Conservation (phyloP, 2,329 filamentous ascomycete genomes). For the Scortechinia acanthostroma region DNA sequence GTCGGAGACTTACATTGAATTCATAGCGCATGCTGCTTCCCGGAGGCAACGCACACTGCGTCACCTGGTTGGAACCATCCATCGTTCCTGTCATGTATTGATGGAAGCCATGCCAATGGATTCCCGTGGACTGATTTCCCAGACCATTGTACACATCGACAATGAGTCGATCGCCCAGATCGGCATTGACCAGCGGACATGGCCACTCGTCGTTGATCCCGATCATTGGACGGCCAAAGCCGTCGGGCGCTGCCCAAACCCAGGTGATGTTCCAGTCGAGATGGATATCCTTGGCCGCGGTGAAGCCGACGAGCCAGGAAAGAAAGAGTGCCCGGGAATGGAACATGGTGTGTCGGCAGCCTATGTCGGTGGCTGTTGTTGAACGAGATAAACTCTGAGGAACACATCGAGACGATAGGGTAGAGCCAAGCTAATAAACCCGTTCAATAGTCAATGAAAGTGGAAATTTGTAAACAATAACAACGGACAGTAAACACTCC, state of each 20-base stretch:
- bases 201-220: slow-evolving; percentile 59
- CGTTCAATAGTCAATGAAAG: too few species aligned
- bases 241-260: not conserved
- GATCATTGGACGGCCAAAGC: slow-evolving; percentile 32
- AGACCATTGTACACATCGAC: slow-evolving; percentile 40
- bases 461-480: too few species aligned
- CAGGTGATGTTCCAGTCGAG: not conserved
- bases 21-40: slow-evolving; percentile 42
- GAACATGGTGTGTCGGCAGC: too few species aligned
- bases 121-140: slow-evolving; percentile 40
- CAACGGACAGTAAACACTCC: too few species aligned
- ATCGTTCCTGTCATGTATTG: slow-evolving; percentile 43
- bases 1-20: slow-evolving; percentile 30
- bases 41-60: slow-evolving; percentile 44
- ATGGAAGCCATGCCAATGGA: slow-evolving; percentile 53
- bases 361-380: too few species aligned
- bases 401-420: too few species aligned
- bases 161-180: slow-evolving; percentile 38
- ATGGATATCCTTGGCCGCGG: not conserved
- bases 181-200: slow-evolving; percentile 43
- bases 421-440: too few species aligned
- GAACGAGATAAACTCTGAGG: too few species aligned
- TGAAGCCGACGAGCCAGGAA: not conserved
- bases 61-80: slow-evolving; percentile 48
- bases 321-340: too few species aligned